Percentiles rank a stretch among this genome's conserved stretches.
Conservation (phyloP, 208 protist species). For the Crithidia thermophila region DNA sequence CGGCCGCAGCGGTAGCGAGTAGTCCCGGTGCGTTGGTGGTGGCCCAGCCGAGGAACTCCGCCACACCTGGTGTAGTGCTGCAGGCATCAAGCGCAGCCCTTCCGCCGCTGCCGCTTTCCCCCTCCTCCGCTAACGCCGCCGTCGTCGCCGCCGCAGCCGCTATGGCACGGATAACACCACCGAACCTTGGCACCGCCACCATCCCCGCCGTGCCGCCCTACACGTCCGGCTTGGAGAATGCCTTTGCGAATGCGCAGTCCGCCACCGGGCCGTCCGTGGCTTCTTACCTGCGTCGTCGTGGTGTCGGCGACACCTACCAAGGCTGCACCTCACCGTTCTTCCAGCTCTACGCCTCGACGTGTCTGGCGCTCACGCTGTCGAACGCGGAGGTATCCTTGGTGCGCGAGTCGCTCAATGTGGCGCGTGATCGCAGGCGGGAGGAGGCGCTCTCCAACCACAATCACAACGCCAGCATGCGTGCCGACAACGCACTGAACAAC, state of each 20-base stretch:
- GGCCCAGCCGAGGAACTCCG: neutral
- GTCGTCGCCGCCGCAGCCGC: neutral
- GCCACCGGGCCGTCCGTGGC: neutral
- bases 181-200: slow-evolving; percentile 1
- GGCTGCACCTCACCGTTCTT: slow-evolving; percentile 30
- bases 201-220: slow-evolving; percentile 7
- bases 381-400: slow-evolving; percentile 6
- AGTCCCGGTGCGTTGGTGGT: no score
- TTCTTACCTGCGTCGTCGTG: slow-evolving; percentile 2
- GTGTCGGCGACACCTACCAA: slow-evolving; percentile 14
- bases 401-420: slow-evolving; percentile 7
- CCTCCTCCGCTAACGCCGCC: no score
- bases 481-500: neutral
- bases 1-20: no score
- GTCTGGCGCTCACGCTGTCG: neutral
- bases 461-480: neutral
- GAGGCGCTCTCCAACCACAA: no score
- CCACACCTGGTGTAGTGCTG: neutral
- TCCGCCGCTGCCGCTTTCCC: no score
- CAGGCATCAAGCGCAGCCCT: no score
- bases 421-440: neutral
- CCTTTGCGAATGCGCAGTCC: neutral
- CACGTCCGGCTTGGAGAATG: neutral
- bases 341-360: slow-evolving; percentile 6
- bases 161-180: neutral